phyloP scores from a whole-genome alignment of 2,329 filamentous ascomycete genomes.

The Hypoxylon rubiginosum region DNA sequence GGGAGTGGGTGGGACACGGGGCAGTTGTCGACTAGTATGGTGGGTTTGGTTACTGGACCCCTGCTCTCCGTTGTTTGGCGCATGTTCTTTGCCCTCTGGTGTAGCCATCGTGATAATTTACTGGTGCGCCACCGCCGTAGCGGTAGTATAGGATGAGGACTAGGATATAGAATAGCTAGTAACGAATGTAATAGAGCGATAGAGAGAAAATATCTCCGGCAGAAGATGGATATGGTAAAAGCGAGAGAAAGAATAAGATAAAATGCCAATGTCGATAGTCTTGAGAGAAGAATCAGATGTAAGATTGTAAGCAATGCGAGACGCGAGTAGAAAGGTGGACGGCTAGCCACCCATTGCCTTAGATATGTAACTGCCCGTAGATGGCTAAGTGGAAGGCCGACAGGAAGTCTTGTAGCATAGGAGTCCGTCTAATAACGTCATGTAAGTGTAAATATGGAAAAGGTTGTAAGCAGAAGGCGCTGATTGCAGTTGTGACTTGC shows the following conservation, averaged over 20 bases:
- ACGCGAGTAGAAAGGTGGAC: too few relatives aligned
- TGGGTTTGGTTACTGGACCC: too few relatives aligned
- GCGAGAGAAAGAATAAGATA: not conserved
- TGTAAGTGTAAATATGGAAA: not conserved
- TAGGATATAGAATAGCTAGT: not conserved
- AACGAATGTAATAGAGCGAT: too few relatives aligned
- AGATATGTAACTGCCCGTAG: not conserved
- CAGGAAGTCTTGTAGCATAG: too few relatives aligned
- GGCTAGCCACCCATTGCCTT: not conserved
- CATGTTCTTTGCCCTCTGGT: not conserved
- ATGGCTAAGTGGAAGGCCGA: too few relatives aligned
- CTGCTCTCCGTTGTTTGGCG: too few relatives aligned
- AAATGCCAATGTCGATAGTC: not conserved
- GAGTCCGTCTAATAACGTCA: too few relatives aligned
- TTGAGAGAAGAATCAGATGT: not conserved
- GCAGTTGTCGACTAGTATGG: too few relatives aligned
- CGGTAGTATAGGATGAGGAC: not conserved
- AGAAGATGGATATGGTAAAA: not conserved
- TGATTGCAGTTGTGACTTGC: not conserved
- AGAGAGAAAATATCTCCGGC: not conserved
- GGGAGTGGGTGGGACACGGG: too few relatives aligned
- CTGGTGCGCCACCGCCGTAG: not conserved
- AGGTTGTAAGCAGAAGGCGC: not conserved
- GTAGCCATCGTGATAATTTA: not conserved
- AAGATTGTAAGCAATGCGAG: too few relatives aligned